Evolutionary conservation across 495 filamentous ascomycete genomes (phyloP), one percentile per base, ranked within the genome.

Genomic region (Bombardia bombarda): DNA sequence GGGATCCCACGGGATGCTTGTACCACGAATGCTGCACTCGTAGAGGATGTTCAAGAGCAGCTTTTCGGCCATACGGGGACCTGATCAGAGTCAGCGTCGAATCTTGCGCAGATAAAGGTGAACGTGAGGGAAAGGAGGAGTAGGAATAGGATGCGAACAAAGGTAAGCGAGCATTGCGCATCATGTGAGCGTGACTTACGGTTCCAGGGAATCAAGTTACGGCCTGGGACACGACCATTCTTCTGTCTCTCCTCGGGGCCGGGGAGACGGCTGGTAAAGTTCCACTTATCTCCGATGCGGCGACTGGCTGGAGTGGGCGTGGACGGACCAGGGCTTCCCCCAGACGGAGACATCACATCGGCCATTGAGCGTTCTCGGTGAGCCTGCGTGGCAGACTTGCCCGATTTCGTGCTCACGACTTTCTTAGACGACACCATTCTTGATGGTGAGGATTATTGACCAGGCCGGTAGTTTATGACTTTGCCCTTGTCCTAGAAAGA

Each of bases 51-150:
- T 42, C 0, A 65, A 45, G 6, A 67, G 38, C n/a, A 67, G 39
- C 43, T 65, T 64, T 37, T 67, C 52, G 3, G 51, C 44, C 62
- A 66, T 66, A 14, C 62, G 58, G 1, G 58, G 53, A 16, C 62
- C 62, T 66, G 22, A 39, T 14, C 28, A 28, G 36, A 24, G 12
- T 3, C n/a, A 22, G 21, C 22, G 7, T 3, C 19, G 14, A 33
- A 17, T 1, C 1, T 33, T 16, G 32, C 7, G 32, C 32, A 1
- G 14, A 17, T 6, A 33, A n/a, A 33, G 14, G 16, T 12, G 25
- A 28, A 6, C 25, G 25, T 28, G 25, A 33, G 28, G 18, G 26
- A 4, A 8, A 42, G 1, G 1, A 13, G 18, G 16, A 23, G 19
- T 12, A 28, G 6, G 21, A 28, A 4, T 13, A 16, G 34, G 21